Percentiles rank a stretch among this genome's conserved stretches.
Conservation (phyloP, 2,329 filamentous ascomycete species). For the Daldinia eschscholtzii region DNA sequence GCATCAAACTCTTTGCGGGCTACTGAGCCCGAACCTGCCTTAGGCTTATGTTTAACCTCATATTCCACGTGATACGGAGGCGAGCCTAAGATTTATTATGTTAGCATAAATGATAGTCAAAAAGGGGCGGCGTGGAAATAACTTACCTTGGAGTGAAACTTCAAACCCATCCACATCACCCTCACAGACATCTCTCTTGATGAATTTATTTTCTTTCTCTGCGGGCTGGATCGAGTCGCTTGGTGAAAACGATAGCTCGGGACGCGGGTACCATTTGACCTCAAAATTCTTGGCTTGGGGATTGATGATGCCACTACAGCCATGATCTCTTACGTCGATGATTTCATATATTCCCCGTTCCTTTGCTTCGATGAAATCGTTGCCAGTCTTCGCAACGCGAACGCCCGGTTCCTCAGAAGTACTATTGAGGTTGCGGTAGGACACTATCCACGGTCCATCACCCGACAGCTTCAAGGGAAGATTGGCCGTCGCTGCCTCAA, state of each 20-base stretch:
- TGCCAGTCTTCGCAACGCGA: conserved; percentile 60
- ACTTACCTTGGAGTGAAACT: conserved; percentile 79
- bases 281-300: conserved; percentile 79
- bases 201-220: conserved; percentile 66
- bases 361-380: conserved; percentile 76
- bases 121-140: conserved; percentile 8
- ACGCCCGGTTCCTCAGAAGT: conserved; percentile 57
- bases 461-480: conserved; percentile 89
- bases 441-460: conserved; percentile 84
- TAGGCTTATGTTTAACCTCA: conserved; percentile 78
- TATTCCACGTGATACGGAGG: conserved; percentile 89
- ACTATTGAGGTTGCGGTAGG: conserved; percentile 76
- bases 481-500: conserved; percentile 80
- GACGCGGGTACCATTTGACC: conserved; percentile 87
- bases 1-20: conserved; percentile 81
- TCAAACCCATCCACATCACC: conserved; percentile 93
- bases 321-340: conserved; percentile 78
- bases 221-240: conserved; percentile 68
- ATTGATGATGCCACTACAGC: conserved; percentile 86
- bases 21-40: conserved; percentile 73
- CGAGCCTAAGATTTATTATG: conserved; percentile 63
- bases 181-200: conserved; percentile 90
- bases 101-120: conserved; percentile 50
- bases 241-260: conserved; percentile 75
- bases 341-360: conserved; percentile 84